Conservation (phyloP, 208 protist species). For the Acanthamoeba royreba region DNA sequence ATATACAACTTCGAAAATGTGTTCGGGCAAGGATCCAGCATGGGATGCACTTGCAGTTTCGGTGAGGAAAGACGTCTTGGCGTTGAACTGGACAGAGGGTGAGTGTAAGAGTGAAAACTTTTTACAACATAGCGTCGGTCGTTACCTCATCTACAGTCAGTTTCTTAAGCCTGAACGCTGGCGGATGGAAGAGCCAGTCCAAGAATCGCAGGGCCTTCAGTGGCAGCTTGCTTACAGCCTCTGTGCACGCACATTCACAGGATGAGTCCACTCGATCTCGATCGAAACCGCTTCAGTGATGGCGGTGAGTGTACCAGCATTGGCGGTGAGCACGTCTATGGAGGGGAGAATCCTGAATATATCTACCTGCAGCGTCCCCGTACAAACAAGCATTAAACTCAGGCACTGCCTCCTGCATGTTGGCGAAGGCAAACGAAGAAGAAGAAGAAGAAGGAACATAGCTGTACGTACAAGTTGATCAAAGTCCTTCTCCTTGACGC, state of each 20-base stretch:
- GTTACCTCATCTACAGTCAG: background rate
- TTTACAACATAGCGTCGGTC: background rate
- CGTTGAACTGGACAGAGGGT: background rate
- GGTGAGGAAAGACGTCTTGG: background rate
- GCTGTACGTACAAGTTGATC: background rate
- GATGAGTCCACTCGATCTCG: background rate
- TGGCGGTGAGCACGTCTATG: background rate
- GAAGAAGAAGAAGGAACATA: background rate
- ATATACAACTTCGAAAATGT: constrained; percentile 13
- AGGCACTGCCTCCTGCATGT: too few species aligned
- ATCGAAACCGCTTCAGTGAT: background rate
- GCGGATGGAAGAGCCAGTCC: background rate
- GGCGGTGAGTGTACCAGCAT: background rate
- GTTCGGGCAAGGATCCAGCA: background rate
- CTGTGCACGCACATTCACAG: background rate
- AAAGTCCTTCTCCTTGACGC: background rate
- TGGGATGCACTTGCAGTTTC: background rate
- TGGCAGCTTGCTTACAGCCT: background rate
- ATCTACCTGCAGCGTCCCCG: background rate
- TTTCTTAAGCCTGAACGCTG: background rate
- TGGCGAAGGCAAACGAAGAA: background rate
- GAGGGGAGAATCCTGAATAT: background rate
- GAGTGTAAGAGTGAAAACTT: background rate
- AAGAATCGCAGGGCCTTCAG: background rate
- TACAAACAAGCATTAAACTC: background rate